phyloP scores from a whole-genome alignment of 768 basidiomycete species.

The Russula compacta region DNA sequence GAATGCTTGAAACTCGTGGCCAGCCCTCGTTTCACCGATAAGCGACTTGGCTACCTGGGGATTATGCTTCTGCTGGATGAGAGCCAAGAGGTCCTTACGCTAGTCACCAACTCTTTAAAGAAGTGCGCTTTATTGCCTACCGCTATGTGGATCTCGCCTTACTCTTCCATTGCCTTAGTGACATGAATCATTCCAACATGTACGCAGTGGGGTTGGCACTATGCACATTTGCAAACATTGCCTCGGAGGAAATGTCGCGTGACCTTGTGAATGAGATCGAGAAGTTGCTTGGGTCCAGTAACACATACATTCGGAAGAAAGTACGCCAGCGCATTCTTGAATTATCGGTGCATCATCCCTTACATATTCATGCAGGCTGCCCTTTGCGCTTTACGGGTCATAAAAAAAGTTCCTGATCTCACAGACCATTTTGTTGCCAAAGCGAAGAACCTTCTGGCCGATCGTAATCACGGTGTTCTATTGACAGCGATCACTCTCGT shows the following conservation, averaged over 20 bases:
- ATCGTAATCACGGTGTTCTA: constrained; percentile 95
- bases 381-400: constrained; percentile 86
- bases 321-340: constrained; percentile 33
- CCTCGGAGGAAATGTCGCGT: constrained; percentile 98
- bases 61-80: constrained; percentile 98
- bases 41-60: constrained; percentile 90
- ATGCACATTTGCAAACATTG: constrained; percentile 97
- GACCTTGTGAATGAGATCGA: constrained; percentile 97
- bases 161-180: constrained; percentile 41
- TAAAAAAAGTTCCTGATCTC: constrained; percentile 94
- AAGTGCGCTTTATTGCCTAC: constrained; percentile 51
- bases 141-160: constrained; percentile 3
- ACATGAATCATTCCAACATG: constrained; percentile 99
- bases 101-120: constrained; percentile 97
- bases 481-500: constrained; percentile 91
- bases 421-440: constrained; percentile 85
- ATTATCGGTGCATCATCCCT: not conserved
- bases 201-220: constrained; percentile 95
- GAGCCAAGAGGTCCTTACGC: constrained; percentile 92
- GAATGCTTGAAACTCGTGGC: constrained; percentile 93
- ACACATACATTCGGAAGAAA: constrained; percentile 99
- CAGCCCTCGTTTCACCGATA: constrained; percentile 92
- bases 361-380: constrained; percentile 56
- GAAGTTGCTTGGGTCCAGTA: constrained; percentile 92
- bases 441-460: constrained; percentile 84